These are phyloP conservation scores for Colletotrichum sp. DNA, from an alignment of 2,329 filamentous ascomycete genomes.

Conservation along the genomic window DNA sequence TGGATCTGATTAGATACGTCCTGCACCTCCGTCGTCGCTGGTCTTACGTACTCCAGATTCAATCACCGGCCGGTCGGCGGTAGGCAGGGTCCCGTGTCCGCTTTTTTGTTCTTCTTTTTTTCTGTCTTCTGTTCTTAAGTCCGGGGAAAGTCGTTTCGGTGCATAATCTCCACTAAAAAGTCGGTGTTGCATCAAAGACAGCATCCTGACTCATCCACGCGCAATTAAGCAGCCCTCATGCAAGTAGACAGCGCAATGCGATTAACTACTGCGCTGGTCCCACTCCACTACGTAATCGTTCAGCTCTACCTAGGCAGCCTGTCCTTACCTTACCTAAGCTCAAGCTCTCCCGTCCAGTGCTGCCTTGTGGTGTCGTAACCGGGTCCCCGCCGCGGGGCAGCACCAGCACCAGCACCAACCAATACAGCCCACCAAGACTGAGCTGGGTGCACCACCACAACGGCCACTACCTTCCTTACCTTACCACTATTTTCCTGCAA, in stretches of 20 bases:
- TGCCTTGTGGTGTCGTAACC: not conserved
- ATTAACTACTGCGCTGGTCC: not conserved
- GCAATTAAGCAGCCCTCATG: not conserved
- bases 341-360: not conserved
- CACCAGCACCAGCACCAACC: not conserved
- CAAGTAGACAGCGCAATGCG: not conserved
- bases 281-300: conserved; percentile 6
- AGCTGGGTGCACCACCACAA: not conserved
- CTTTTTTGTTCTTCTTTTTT: not conserved
- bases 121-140: not conserved
- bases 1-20: conserved; percentile 18
- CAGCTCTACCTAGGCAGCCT: not conserved
- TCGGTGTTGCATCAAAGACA: not conserved
- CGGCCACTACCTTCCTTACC: not conserved
- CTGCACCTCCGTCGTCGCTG: not conserved
- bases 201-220: not conserved
- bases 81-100: not conserved
- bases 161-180: not conserved
- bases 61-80: not conserved
- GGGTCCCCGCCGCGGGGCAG: not conserved
- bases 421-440: not conserved
- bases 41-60: not conserved
- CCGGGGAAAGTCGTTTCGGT: not conserved
- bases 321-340: not conserved
- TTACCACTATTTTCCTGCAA: not conserved